Conservation (phyloP, 805 yeast genomes). For the Maudiozyma serrabonitensis region DNA sequence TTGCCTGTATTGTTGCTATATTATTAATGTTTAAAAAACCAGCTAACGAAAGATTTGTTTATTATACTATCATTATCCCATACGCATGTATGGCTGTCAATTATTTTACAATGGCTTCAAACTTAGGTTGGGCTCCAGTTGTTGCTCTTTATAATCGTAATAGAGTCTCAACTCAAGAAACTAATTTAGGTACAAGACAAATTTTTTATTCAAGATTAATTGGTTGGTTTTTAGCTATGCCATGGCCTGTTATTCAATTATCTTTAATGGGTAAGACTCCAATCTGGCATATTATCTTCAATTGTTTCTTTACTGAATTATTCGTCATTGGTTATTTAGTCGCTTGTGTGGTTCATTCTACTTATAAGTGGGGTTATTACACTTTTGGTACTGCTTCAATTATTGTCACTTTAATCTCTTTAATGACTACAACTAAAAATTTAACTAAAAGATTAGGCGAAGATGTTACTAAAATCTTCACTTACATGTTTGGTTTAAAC, state of each 20-base stretch:
- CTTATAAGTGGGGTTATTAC: slow-evolving; percentile 45
- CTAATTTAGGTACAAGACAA: slow-evolving; percentile 37
- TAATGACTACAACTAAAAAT: slow-evolving; percentile 22
- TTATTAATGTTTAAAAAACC: slow-evolving; percentile 24
- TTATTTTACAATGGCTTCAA: slow-evolving; percentile 51
- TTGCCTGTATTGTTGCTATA: slow-evolving; percentile 27
- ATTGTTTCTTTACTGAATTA: slow-evolving; percentile 31
- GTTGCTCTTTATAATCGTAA: slow-evolving; percentile 43
- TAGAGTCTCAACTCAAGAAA: slow-evolving; percentile 21
- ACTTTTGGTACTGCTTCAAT: slow-evolving; percentile 30
- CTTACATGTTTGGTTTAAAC: slow-evolving; percentile 12
- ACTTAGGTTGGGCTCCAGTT: slow-evolving; percentile 46
- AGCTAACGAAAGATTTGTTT: slow-evolving; percentile 29
- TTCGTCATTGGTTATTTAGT: slow-evolving; percentile 37
- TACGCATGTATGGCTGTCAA: slow-evolving; percentile 37
- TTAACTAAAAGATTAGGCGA: slow-evolving; percentile 13
- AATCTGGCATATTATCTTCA: slow-evolving; percentile 19
- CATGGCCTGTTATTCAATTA: slow-evolving; percentile 36
- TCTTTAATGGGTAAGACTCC: slow-evolving; percentile 21
- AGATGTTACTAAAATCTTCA: slow-evolving; percentile 19
- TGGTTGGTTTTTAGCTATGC: slow-evolving; percentile 46
- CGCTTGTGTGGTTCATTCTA: slow-evolving; percentile 35
- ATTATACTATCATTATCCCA: slow-evolving; percentile 35
- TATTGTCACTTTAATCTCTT: slow-evolving; percentile 13
- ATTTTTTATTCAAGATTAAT: slow-evolving; percentile 47